Conservation (phyloP, 306 rosid species). For the Dalbergia cultrata region DNA sequence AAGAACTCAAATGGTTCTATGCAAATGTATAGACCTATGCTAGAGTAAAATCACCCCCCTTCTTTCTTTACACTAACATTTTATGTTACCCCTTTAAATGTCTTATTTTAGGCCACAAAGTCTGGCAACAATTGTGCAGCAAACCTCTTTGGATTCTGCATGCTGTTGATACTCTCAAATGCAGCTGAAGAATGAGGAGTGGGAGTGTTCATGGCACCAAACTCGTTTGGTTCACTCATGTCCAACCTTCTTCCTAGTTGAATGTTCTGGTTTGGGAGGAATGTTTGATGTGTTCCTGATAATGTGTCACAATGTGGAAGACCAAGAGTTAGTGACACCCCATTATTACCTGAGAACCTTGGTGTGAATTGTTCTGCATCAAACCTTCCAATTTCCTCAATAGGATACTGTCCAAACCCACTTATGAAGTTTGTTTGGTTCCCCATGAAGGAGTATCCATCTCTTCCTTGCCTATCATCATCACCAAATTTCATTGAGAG, state of each 20-base stretch:
- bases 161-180: conserved; percentile 78
- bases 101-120: conserved; percentile 69
- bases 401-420: conserved; percentile 90
- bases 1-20: conserved; percentile 76
- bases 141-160: conserved; percentile 92
- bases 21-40: conserved; percentile 80
- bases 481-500: conserved; percentile 70
- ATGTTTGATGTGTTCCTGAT: conserved; percentile 72
- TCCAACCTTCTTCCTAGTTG: conserved; percentile 83
- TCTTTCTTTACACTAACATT: conserved; percentile 77
- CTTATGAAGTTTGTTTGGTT: conserved; percentile 80
- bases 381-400: conserved; percentile 85
- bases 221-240: conserved; percentile 70
- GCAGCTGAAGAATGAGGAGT: conserved; percentile 80
- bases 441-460: conserved; percentile 82
- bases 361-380: conserved; percentile 77
- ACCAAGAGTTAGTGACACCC: conserved; percentile 93
- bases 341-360: conserved; percentile 78
- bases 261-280: conserved; percentile 75
- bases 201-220: conserved; percentile 65
- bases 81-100: no score
- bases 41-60: conserved; percentile 64
- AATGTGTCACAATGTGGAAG: conserved; percentile 88
- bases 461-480: conserved; percentile 70
- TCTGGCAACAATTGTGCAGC: conserved; percentile 93